Evolutionary conservation across 1,284 basidiomycete genomes (phyloP), one percentile per base, ranked within the genome.

Genomic region (Gymnopus androsaceus): DNA sequence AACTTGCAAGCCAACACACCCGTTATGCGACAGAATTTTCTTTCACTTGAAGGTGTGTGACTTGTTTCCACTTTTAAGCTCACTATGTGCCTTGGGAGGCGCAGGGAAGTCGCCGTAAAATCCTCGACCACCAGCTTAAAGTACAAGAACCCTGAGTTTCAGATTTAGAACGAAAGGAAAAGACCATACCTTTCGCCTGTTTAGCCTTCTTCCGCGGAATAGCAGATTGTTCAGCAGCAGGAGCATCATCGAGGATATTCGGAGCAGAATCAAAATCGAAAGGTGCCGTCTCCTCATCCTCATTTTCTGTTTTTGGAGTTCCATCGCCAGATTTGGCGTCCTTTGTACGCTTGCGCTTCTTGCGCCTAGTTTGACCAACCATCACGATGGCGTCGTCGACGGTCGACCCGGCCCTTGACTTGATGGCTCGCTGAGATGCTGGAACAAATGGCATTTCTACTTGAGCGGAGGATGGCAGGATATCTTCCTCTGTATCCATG

Each of bases 221-320:
- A 42, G 61, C 66, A 52, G 75, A 74, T 56, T 76, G 72, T 28
- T 62, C 60, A 40, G 61, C 53, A 49, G 77, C 73, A 12, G 78
- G 76, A 45, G 76, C 75, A 59, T 83, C 80, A 65, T 96, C 94
- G 59, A 96, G 73, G 54, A 95, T 82, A 67, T 93, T 94, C 9
- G 89, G 83, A 38, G 82, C 84, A 4, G 77, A 72, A 2, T 80
- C 72, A 68, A 94, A 95, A 72, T 94, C 91, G 67, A 94, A 95
- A 36, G 75, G 75, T 45, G 79, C 80, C 41, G 62, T 63, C 30
- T 62, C 63, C 9, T 57, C 58, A 11, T 61, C 61, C 27, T 62
- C 61, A 55, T 65, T 61, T 45, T 37, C 61, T 31, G 62, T 31
- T 60, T 45, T 53, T n/a, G 41, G 8, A 4, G 4, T 27, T 11